These are phyloP conservation scores for Penicillium sp. DNA, from an alignment of 2,329 filamentous ascomycete genomes.

Conservation along the genomic window DNA sequence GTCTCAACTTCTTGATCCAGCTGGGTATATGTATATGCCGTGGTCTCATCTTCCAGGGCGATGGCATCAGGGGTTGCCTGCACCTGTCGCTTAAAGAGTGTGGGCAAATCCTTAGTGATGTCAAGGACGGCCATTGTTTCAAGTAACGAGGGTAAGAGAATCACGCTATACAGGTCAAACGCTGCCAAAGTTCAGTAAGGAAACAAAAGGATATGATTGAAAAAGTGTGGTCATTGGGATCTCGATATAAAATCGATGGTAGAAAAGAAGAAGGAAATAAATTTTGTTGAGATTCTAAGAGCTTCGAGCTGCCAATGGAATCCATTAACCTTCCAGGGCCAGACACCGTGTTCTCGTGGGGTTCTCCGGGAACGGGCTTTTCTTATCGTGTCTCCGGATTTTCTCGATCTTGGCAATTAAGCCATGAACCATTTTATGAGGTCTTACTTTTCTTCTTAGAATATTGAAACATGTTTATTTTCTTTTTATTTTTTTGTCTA, in stretches of 20 bases:
- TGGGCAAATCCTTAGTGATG: conserved; percentile 67
- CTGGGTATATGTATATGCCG: conserved; percentile 68
- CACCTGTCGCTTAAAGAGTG: conserved; percentile 69
- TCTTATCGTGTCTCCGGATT: conserved; percentile 1
- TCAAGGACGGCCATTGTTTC: conserved; percentile 64
- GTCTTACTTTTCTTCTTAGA: neutral
- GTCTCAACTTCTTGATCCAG: conserved; percentile 64
- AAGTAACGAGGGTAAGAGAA: neutral
- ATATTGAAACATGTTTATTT: neutral
- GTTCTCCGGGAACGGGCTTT: conserved; percentile 1
- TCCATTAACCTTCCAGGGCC: neutral
- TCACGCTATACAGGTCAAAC: neutral
- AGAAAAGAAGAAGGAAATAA: neutral
- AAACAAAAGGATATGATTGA: neutral
- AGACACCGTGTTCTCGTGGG: neutral
- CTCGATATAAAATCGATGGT: neutral
- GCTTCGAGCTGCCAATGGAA: neutral
- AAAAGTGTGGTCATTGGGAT: neutral
- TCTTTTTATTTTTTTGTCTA: neutral
- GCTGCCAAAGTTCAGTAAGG: neutral
- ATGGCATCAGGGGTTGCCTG: conserved; percentile 64
- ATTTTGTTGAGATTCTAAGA: conserved; percentile 6
- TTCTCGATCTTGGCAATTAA: neutral
- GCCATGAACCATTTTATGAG: neutral
- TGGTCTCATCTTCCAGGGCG: conserved; percentile 68